Conservation (phyloP, 805 yeast species). For the Wickerhamiella vanderwaltii region DNA sequence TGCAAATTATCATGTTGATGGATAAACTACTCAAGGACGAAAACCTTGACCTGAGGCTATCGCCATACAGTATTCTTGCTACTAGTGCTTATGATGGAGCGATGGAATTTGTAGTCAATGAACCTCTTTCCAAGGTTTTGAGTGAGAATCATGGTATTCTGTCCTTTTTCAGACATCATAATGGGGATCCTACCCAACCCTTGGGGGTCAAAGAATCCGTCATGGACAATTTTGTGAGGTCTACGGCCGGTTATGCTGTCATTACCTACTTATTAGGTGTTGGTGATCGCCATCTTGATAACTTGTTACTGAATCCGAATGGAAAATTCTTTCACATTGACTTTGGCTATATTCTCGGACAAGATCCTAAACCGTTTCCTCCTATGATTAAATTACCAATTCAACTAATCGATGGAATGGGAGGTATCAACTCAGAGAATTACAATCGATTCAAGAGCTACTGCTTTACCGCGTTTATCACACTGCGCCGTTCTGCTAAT, state of each 20-base stretch:
- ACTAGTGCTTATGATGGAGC: constrained; percentile 87
- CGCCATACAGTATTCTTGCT: constrained; percentile 83
- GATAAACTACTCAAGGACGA: constrained; percentile 79
- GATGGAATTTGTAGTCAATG: constrained; percentile 88
- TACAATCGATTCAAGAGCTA: constrained; percentile 79
- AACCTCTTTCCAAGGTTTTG: constrained; percentile 70
- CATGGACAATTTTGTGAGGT: constrained; percentile 88
- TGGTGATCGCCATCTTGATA: constrained; percentile 94
- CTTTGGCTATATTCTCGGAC: constrained; percentile 90
- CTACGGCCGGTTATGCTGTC: constrained; percentile 97
- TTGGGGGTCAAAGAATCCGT: constrained; percentile 43
- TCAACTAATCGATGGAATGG: constrained; percentile 95
- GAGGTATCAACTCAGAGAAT: constrained; percentile 78
- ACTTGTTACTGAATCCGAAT: constrained; percentile 67
- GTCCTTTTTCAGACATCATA: constrained; percentile 53
- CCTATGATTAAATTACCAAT: constrained; percentile 96
- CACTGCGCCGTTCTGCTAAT: constrained; percentile 78
- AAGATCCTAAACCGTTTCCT: constrained; percentile 97
- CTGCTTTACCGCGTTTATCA: constrained; percentile 89
- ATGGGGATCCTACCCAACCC: constrained; percentile 36
- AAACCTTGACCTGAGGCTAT: constrained; percentile 73
- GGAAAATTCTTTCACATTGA: constrained; percentile 95
- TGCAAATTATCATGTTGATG: constrained; percentile 84
- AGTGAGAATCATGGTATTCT: constrained; percentile 65
- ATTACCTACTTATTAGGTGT: constrained; percentile 90